Conservation (phyloP, 805 yeast genomes). For the Candida nitratophila region DNA sequence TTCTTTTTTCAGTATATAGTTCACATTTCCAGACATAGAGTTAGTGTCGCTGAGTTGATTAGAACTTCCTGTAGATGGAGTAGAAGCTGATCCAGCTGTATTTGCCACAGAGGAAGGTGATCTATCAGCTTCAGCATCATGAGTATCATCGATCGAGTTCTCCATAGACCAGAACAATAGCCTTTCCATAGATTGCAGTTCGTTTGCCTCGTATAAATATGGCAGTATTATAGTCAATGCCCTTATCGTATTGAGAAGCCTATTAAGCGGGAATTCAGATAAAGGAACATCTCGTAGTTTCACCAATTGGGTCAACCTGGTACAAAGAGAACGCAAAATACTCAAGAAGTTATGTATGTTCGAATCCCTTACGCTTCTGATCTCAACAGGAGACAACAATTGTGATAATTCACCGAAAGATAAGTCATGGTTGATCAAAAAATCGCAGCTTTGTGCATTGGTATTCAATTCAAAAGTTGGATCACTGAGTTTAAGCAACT, state of each 20-base stretch:
- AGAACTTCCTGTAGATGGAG: slow-evolving; percentile 1
- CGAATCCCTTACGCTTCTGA: slow-evolving; percentile 50
- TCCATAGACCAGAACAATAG: slow-evolving; percentile 38
- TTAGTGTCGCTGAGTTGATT: slow-evolving; percentile 13
- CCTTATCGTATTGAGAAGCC: slow-evolving; percentile 55
- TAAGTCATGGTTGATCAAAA: neutral
- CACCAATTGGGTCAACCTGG: slow-evolving; percentile 24
- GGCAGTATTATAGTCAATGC: slow-evolving; percentile 63
- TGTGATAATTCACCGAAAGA: slow-evolving; percentile 10
- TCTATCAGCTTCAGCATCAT: slow-evolving; percentile 2
- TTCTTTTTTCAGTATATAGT: slow-evolving; percentile 8
- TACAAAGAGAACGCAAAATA: slow-evolving; percentile 36
- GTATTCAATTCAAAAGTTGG: neutral
- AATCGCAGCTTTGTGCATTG: neutral
- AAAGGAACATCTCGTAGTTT: slow-evolving; percentile 17
- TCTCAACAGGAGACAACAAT: slow-evolving; percentile 48
- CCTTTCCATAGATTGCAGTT: slow-evolving; percentile 26
- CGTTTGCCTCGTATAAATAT: slow-evolving; percentile 49
- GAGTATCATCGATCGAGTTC: slow-evolving; percentile 11
- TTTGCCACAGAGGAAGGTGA: slow-evolving; percentile 11
- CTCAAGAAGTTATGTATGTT: slow-evolving; percentile 52
- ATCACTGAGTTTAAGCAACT: neutral
- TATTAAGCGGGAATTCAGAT: slow-evolving; percentile 18
- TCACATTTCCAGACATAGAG: slow-evolving; percentile 11
- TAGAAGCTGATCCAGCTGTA: neutral